phyloP scores from a whole-genome alignment of 2,329 filamentous ascomycete species.

The Diaporthe sp. region DNA sequence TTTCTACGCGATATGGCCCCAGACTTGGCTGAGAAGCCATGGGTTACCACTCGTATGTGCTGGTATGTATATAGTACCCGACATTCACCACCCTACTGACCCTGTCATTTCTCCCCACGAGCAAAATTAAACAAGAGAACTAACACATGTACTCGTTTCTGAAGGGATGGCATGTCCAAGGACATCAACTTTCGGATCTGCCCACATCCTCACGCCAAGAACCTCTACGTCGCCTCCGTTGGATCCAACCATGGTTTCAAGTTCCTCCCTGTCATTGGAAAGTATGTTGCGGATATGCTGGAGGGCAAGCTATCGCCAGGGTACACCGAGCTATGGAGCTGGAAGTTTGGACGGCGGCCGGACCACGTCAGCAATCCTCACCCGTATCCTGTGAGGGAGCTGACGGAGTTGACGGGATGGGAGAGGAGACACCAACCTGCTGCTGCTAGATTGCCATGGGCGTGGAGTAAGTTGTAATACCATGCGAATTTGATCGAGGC shows the following conservation, averaged over 20 bases:
- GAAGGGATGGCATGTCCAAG: conserved; percentile 49
- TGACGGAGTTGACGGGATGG: conserved; percentile 17
- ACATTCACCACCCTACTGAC: not conserved
- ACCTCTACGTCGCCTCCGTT: conserved; percentile 62
- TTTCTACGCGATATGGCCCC: conserved; percentile 66
- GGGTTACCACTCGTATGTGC: conserved; percentile 63
- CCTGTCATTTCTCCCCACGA: not conserved
- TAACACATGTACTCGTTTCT: not conserved
- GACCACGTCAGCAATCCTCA: conserved; percentile 13
- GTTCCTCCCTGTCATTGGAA: conserved; percentile 63
- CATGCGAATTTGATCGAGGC: too few species aligned
- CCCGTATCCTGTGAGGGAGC: conserved; percentile 14
- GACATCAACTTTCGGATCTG: conserved; percentile 48
- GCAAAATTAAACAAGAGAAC: not conserved
- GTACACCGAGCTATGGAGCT: conserved; percentile 54
- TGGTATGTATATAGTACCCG: conserved; percentile 59
- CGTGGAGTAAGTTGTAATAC: not conserved
- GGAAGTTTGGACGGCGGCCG: conserved; percentile 40
- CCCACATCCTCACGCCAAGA: conserved; percentile 42
- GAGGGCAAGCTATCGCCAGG: conserved; percentile 57
- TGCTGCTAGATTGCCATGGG: conserved; percentile 1
- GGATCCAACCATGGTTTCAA: conserved; percentile 64
- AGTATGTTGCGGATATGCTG: conserved; percentile 61
- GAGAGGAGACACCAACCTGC: conserved; percentile 19
- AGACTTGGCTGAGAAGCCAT: conserved; percentile 61